These are phyloP conservation scores for Furcasterigmium sp. DNA, from an alignment of 2,329 filamentous ascomycete genomes.

Conservation along the genomic window DNA sequence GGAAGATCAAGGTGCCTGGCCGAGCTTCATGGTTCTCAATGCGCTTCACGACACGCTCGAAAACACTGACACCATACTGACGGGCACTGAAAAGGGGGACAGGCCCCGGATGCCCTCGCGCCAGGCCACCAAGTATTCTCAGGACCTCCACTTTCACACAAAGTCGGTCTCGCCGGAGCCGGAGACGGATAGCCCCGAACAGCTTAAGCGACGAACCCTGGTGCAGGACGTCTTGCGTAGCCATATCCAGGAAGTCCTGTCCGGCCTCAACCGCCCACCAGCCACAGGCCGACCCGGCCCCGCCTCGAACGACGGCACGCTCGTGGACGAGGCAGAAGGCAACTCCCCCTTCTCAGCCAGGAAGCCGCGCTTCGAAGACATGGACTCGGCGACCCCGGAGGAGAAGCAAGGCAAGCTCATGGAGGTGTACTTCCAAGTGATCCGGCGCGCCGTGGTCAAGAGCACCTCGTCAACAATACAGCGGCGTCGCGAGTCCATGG, in stretches of 20 bases:
- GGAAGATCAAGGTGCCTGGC: slow-evolving; percentile 13
- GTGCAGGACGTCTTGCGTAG: slow-evolving; percentile 42
- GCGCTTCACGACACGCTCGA: slow-evolving; percentile 34
- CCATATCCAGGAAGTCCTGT: slow-evolving; percentile 43
- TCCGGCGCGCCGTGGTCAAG: slow-evolving; percentile 34
- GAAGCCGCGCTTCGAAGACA: slow-evolving; percentile 32
- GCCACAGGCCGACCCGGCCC: too few species aligned
- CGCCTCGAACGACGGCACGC: slow-evolving; percentile 3
- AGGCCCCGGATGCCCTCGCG: not conserved
- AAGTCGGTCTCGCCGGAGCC: not conserved
- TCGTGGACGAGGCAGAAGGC: too few species aligned
- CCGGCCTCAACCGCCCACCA: slow-evolving; percentile 33
- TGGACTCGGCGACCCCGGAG: slow-evolving; percentile 41
- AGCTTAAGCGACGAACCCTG: slow-evolving; percentile 23
- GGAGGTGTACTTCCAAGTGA: slow-evolving; percentile 43
- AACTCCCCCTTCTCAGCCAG: too few species aligned
- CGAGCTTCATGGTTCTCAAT: slow-evolving; percentile 29
- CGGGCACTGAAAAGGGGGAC: slow-evolving; percentile 11
- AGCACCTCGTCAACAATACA: not conserved
- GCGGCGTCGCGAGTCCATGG: slow-evolving; percentile 1
- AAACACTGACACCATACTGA: slow-evolving; percentile 37
- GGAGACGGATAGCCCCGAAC: slow-evolving; percentile 13
- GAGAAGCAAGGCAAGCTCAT: slow-evolving; percentile 45
- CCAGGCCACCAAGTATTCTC: not conserved
- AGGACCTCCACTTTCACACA: not conserved